Conservation (phyloP, 2,329 filamentous ascomycete species). For the Phaeosphaeria sp. region DNA sequence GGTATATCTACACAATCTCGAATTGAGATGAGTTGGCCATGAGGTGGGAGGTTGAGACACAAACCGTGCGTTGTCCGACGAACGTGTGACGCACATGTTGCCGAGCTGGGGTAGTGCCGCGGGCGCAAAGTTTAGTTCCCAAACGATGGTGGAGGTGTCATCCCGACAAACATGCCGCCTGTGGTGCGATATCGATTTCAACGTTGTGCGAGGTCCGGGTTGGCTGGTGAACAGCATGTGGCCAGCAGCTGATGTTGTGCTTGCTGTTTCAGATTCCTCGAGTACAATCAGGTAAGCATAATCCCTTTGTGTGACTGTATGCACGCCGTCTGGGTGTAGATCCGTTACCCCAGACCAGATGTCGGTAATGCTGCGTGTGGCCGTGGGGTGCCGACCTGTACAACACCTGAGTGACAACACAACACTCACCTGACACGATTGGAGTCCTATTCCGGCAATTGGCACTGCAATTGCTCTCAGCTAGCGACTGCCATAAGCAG, state of each 20-base stretch:
- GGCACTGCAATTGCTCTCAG: slow-evolving; percentile 1
- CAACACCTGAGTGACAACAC: slow-evolving; percentile 8
- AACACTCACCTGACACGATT: slow-evolving; percentile 10
- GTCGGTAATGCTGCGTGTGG: not conserved
- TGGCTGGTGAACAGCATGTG: not conserved
- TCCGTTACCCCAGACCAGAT: not conserved
- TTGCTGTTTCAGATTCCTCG: slow-evolving; percentile 1
- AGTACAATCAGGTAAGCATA: not conserved
- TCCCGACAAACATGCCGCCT: slow-evolving; percentile 5
- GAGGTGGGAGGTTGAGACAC: slow-evolving; percentile 1
- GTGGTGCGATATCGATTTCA: not conserved
- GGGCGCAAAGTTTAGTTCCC: not conserved
- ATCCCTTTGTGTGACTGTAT: not conserved
- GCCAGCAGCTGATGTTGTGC: not conserved
- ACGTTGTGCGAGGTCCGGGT: not conserved
- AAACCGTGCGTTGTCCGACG: not conserved
- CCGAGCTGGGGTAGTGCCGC: not conserved
- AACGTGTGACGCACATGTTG: slow-evolving; percentile 2
- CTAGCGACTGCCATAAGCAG: not conserved
- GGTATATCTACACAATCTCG: not conserved
- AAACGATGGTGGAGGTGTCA: not conserved
- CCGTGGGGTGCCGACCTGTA: slow-evolving; percentile 9
- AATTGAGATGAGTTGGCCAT: not conserved
- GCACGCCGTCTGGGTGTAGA: not conserved
- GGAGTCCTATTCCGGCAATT: slow-evolving; percentile 1